phyloP scores from a whole-genome alignment of 805 yeast genomes.

The Candida multigemmis region DNA sequence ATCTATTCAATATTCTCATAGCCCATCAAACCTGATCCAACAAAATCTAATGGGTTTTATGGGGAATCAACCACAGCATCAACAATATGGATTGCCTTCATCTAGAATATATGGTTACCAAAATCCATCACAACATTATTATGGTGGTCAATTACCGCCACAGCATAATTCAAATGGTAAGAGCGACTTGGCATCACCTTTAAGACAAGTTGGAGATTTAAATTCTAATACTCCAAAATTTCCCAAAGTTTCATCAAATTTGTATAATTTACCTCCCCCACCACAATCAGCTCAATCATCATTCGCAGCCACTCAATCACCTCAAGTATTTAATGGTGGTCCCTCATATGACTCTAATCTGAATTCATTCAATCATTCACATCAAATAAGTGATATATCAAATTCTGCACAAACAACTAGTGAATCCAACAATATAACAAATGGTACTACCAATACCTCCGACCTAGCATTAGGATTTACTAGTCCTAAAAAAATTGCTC shows the following conservation, averaged over 20 bases:
- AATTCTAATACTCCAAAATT: conserved; percentile 20
- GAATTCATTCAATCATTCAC: conserved; percentile 16
- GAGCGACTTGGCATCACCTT: background rate
- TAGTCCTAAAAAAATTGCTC: conserved; percentile 33
- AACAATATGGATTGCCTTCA: conserved; percentile 2
- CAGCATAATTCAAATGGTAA: background rate
- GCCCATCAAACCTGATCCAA: conserved; percentile 1
- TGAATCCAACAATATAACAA: conserved; percentile 4
- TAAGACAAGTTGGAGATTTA: conserved; percentile 11
- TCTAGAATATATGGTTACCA: conserved; percentile 1
- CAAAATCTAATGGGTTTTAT: conserved; percentile 1
- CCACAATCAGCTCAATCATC: conserved; percentile 9
- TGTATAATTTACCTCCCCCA: conserved; percentile 27
- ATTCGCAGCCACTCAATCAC: conserved; percentile 10
- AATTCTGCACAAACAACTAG: conserved; percentile 1
- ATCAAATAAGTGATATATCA: conserved; percentile 5
- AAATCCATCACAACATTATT: background rate
- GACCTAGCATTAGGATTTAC: conserved; percentile 30
- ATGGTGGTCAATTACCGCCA: background rate
- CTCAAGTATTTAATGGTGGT: too few relatives aligned
- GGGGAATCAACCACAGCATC: conserved; percentile 2
- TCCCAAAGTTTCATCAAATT: conserved; percentile 16
- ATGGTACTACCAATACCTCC: conserved; percentile 13
- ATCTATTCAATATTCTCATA: conserved; percentile 6
- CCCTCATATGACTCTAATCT: conserved; percentile 21